Base-by-base conservation (phyloP, 495 filamentous ascomycete genomes). In the Penicillium canescens region DNA sequence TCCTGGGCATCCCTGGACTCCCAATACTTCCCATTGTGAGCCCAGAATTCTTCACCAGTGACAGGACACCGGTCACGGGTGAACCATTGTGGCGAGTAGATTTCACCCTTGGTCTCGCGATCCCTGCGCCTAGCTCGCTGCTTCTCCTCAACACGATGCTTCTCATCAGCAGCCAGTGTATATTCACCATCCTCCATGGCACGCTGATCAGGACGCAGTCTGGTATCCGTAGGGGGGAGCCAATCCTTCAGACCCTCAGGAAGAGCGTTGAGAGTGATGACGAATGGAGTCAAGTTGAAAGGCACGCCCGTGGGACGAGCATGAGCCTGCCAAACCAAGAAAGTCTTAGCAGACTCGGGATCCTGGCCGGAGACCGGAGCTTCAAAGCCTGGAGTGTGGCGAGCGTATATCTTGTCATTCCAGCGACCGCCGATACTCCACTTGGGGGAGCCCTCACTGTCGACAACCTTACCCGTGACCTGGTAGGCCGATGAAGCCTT, bases 171-270 rank as follows among this genome's bases (percentile, higher is more conserved):
- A 9, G 94, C 94, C 42, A 95, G 73, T 60, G 96, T 91, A 61
- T 98, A 98, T 67, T 91, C 84, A 8, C 95, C 94, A 48, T 96
- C 92, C 68, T 98, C 94, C 94, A 98, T 98, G 1, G 94, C 94
- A n/a, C 95, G 81, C 73, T 98, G 94, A 67, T 98, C 94, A 0
- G 94, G 95, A 14, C 94, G 80, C 35, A 95, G 75, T 12, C 94
- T 80, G 7, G 93, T 94, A 67, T 98, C 94, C 0, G 94, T 98
- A 5, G 95, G 95, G 34, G 93, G 88, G 8, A 98, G 73, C 69
- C 85, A 81, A 5, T 85, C 79, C 34, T 72, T 76, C 41, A 98
- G 80, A 8, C 78, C 78, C 8, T 93, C 88, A 20, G 92, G 88
- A 20, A 96, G 69, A 46, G 90, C 88, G 69, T 98, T 97, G 46